Percentiles rank a stretch among this genome's conserved stretches.
Evolutionary conservation across 495 filamentous ascomycete genomes (phyloP).

Genomic region (Lophiostoma macrostomum): DNA sequence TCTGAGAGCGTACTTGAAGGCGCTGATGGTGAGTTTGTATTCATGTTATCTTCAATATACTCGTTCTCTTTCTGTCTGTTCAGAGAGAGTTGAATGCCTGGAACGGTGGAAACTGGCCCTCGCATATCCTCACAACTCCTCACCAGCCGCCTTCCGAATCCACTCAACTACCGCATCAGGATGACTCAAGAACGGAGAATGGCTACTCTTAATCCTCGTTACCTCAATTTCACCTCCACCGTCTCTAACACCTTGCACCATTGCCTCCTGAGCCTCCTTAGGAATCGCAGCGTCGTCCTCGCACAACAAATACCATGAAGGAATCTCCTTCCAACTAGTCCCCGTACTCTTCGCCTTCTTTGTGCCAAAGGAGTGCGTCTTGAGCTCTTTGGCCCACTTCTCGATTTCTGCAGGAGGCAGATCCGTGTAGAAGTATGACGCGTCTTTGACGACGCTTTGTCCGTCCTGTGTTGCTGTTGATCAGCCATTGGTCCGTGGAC

Average conservation of each 20-base stretch:
- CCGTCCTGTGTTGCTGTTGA: not conserved
- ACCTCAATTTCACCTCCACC: constrained; percentile 17
- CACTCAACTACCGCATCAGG: constrained; percentile 15
- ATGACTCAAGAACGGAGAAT: constrained; percentile 28
- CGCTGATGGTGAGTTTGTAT: too few relatives aligned
- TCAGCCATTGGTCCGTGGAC: not conserved
- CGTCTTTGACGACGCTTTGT: not conserved
- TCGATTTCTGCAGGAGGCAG: not conserved
- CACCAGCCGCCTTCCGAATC: constrained; percentile 15
- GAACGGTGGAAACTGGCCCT: too few relatives aligned
- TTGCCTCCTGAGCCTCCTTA: constrained; percentile 15
- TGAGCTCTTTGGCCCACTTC: not conserved
- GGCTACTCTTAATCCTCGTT: constrained; percentile 18
- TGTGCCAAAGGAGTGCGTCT: constrained; percentile 13
- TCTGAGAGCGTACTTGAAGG: too few relatives aligned
- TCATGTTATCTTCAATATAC: too few relatives aligned
- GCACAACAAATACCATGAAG: constrained; percentile 21
- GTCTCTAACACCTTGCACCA: constrained; percentile 1
- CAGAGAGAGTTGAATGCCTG: too few relatives aligned
- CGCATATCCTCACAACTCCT: constrained; percentile 16
- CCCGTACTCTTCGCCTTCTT: constrained; percentile 16
- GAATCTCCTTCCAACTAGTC: constrained; percentile 18
- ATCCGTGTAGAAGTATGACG: constrained; percentile 22
- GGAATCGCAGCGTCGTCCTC: constrained; percentile 27
- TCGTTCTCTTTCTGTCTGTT: too few relatives aligned